Evolutionary conservation across 441 rosid species (phyloP), one percentile per base, ranked within the genome.

Genomic region (Populus hybrid): DNA sequence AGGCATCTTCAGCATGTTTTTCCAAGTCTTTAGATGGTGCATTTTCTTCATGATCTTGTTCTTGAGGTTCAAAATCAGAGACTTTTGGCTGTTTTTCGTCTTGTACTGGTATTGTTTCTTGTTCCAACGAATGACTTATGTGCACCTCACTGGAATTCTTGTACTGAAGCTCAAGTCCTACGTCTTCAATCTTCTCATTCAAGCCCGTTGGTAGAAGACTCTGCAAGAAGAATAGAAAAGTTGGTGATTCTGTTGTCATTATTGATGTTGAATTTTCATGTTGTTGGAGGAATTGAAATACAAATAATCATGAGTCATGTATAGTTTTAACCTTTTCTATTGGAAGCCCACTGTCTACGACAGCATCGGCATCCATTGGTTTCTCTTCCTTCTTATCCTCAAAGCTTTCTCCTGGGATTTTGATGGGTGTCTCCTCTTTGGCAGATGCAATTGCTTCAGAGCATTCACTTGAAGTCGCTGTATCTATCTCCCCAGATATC

Each of bases 61-160:
- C 87, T 75, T 72, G 74, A 63, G 81, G 40, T 81, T 82, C 79
- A 59, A 53, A n/a, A 20, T 80, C 67, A 38, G 80, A 72, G 75
- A 69, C 74, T 30, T 73, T 14, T 7, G 61, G 53, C 57, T 42
- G 72, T 42, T 78, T 69, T 74, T 72, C 38, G 3, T 30, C 21
- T 74, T 79, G 71, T 66, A 34, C 23, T 71, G 67, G 67, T 61
- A n/a, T 36, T 14, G 79, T 77, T 77, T 77, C 81, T 75, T 84
- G 67, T 4, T 73, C 81, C 69, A 59, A 3, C 16, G 70, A 72
- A 53, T 26, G 75, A 38, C 16, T 61, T 5, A 6, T 74, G 23
- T 75, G 79, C 61, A 77, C 23, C 26, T 81, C 80, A 85, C 53
- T 38, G 12, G 30, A 67, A 46, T 79, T 67, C 66, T 74, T 69